Conservation (phyloP, 2,329 filamentous ascomycete genomes). For the Atkinsonella texensis region DNA sequence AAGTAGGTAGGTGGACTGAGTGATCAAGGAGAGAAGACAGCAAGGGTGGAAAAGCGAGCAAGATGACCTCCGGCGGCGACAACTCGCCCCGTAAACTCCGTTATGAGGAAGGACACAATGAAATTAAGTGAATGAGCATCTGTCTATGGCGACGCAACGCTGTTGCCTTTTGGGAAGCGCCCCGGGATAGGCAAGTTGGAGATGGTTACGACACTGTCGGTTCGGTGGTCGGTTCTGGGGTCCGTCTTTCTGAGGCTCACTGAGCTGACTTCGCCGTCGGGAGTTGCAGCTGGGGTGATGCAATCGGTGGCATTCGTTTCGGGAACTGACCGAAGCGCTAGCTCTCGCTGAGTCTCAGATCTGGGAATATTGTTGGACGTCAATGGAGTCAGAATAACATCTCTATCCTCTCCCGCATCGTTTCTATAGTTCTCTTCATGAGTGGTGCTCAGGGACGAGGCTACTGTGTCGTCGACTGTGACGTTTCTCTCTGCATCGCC, state of each 20-base stretch:
- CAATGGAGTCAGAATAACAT: conserved; percentile 10
- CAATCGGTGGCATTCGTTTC: conserved; percentile 10
- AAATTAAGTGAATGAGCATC: neutral
- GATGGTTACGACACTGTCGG: conserved; percentile 40
- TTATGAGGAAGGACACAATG: neutral
- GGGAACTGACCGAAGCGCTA: conserved; percentile 9
- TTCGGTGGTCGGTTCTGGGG: conserved; percentile 21
- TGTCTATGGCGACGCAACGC: conserved; percentile 25
- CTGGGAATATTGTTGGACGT: conserved; percentile 9
- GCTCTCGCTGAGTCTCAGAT: conserved; percentile 14
- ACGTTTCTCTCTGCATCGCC: neutral
- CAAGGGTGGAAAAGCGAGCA: no score
- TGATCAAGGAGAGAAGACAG: no score
- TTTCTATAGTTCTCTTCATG: conserved; percentile 9
- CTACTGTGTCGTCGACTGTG: neutral
- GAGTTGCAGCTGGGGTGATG: conserved; percentile 2
- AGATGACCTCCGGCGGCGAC: no score
- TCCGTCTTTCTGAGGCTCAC: conserved; percentile 14
- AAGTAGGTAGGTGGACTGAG: no score
- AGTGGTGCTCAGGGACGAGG: neutral
- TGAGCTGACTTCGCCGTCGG: conserved; percentile 1
- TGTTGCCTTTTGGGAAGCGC: conserved; percentile 39
- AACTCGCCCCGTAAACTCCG: neutral
- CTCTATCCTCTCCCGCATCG: conserved; percentile 1
- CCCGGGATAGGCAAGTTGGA: conserved; percentile 60